Conservation (phyloP, 225 moss, liverwort and hornwort species). For the Straminergon stramineum region DNA sequence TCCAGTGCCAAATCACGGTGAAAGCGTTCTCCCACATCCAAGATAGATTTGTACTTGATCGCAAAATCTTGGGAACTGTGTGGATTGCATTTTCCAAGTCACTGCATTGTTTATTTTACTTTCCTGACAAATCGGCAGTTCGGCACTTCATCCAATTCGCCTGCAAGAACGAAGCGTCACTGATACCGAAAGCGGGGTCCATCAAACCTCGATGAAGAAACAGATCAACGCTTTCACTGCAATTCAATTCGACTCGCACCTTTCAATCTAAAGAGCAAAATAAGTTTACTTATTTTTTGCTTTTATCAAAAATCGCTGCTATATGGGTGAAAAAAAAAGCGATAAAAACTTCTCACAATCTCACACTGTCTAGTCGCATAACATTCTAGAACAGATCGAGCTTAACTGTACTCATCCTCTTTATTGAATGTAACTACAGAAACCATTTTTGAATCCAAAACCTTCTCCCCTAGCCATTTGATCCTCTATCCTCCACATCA, state of each 20-base stretch:
- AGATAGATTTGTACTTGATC: neutral
- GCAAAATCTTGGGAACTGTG: too few relatives aligned
- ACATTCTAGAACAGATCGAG: neutral
- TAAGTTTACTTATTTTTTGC: neutral
- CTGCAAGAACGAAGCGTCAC: neutral
- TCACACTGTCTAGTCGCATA: neutral
- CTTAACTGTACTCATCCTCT: neutral
- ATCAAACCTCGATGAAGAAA: neutral
- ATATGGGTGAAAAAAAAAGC: neutral
- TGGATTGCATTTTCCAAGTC: neutral
- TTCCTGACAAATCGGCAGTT: too few relatives aligned
- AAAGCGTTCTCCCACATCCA: too few relatives aligned
- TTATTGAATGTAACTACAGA: neutral
- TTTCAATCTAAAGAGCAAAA: neutral
- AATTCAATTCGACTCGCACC: neutral
- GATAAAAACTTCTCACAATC: too few relatives aligned
- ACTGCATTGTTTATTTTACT: too few relatives aligned
- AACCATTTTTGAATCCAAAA: neutral
- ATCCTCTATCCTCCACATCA: neutral
- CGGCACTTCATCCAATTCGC: too few relatives aligned
- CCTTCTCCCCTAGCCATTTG: neutral
- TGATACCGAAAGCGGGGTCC: neutral
- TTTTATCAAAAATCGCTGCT: neutral
- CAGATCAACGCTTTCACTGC: neutral
- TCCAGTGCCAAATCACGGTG: neutral